phyloP scores from a whole-genome alignment of 805 yeast species.

The Kurtzmaniella cleridarum region DNA sequence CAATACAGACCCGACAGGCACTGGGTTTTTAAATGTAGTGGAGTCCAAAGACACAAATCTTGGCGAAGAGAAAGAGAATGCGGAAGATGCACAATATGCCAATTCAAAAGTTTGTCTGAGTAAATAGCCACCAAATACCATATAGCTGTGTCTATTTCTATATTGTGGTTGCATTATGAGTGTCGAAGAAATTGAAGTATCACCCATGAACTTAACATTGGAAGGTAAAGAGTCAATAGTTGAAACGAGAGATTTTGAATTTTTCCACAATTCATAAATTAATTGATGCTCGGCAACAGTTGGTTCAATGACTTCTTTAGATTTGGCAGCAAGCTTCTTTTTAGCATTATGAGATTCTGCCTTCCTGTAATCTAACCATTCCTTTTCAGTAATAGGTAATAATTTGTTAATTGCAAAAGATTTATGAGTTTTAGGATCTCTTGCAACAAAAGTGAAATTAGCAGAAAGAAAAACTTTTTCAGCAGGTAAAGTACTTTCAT shows the following conservation, averaged over 20 bases:
- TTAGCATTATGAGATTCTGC: slow-evolving; percentile 89
- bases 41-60: slow-evolving; percentile 86
- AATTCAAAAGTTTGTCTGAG: slow-evolving; percentile 90
- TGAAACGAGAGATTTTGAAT: slow-evolving; percentile 28
- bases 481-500: slow-evolving; percentile 52
- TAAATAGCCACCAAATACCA: slow-evolving; percentile 93
- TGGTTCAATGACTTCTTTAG: slow-evolving; percentile 58
- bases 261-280: slow-evolving; percentile 72
- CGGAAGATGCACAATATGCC: slow-evolving; percentile 90
- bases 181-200: slow-evolving; percentile 68
- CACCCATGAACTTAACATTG: slow-evolving; percentile 60
- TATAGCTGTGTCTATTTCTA: slow-evolving; percentile 88
- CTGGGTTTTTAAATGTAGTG: slow-evolving; percentile 89
- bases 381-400: slow-evolving; percentile 67
- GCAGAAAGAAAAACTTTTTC: slow-evolving; percentile 80
- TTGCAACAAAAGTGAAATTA: slow-evolving; percentile 90
- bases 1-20: slow-evolving; percentile 89
- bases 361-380: slow-evolving; percentile 78
- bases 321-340: slow-evolving; percentile 72
- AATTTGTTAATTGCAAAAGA: slow-evolving; percentile 82
- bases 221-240: slow-evolving; percentile 36
- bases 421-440: slow-evolving; percentile 88
- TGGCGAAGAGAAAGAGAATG: slow-evolving; percentile 80
- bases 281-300: slow-evolving; percentile 62
- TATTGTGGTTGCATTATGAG: slow-evolving; percentile 95